Evolutionary conservation across 1,139 yeast genomes (phyloP), one percentile per base, ranked within the genome.

Genomic region (Kodamaea alishanica): DNA sequence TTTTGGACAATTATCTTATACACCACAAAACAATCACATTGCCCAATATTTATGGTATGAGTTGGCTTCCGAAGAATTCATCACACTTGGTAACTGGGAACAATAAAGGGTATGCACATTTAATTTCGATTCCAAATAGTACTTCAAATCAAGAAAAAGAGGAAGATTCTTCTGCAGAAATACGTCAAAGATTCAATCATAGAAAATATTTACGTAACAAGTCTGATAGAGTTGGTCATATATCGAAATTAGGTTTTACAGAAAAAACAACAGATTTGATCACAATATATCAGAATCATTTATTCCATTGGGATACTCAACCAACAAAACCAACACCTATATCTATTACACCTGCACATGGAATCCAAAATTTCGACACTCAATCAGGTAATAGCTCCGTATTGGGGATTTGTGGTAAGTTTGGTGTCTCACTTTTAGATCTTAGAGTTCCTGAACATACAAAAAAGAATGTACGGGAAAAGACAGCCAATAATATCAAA

Each of bases 11-110:
- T 40, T 66, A 70, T 32, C 64, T 85, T 40, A 79, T 85, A 12
- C 95, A 85, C 61, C 81, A 83, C 49, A 84, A 82, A 51, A 84
- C 94, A 1, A 80, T 86, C 33, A 60, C 86, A 0, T 66, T 86
- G 32, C 88, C 92, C 1, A 77, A 79, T 43, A 81, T 85, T 30
- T 75, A 79, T 48, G 67, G 81, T 0, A 61, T 84, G 63, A 68
- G 76, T 44, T 85, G 94, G 94, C 73, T 81, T 3, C 72, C 72
- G 2, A 45, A 54, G 5, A 56, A 61, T 31, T 51, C 61, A 24
- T 54, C 55, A 26, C 61, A 64, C 40, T 55, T 86, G 35, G 68
- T 83, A 10, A 74, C 90, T 0, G 95, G 95, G 6, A 89, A 85
- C 55, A 73, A 68, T 42, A 73, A 77, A 39, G 95, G 95, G 1